Conservation (phyloP, 148 eudicot species). For the Rhododendron griersonianum region DNA sequence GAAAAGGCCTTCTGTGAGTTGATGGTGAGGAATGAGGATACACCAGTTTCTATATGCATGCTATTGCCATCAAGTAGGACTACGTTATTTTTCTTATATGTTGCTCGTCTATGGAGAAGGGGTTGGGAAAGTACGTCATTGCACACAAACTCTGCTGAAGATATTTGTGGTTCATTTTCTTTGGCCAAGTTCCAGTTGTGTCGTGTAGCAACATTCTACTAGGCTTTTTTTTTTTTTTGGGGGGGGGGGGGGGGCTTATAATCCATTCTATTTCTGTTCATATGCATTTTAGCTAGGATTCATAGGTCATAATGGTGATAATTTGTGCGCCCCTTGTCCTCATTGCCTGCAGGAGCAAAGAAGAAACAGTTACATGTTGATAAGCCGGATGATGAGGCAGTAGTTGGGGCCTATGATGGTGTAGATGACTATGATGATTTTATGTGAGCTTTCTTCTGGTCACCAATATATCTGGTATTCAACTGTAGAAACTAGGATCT, state of each 20-base stretch:
- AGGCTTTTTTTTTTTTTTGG: not conserved
- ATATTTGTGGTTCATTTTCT: not conserved
- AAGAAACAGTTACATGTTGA: slow-evolving; percentile 81
- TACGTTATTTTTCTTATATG: not conserved
- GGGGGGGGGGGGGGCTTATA: too few relatives aligned
- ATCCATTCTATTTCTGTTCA: not conserved
- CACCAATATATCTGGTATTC: not conserved
- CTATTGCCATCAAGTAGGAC: not conserved
- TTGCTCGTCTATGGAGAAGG: not conserved
- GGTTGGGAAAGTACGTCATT: not conserved
- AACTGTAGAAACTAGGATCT: slow-evolving; percentile 1
- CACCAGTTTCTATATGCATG: not conserved
- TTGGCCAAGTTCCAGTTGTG: not conserved
- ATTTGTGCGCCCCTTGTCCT: not conserved
- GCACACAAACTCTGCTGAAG: not conserved
- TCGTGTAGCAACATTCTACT: not conserved
- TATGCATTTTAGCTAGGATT: not conserved
- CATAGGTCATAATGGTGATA: not conserved
- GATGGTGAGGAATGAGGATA: not conserved
- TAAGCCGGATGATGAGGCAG: slow-evolving; percentile 76
- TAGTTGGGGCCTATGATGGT: slow-evolving; percentile 44
- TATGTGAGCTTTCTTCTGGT: slow-evolving; percentile 43
- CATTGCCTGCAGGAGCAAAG: slow-evolving; percentile 51
- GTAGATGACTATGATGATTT: slow-evolving; percentile 82
- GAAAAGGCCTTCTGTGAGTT: not conserved